Evolutionary conservation across 176 grass and related monocot species (phyloP), one percentile per base, ranked within the genome.

Genomic region (Eleusine indica): DNA sequence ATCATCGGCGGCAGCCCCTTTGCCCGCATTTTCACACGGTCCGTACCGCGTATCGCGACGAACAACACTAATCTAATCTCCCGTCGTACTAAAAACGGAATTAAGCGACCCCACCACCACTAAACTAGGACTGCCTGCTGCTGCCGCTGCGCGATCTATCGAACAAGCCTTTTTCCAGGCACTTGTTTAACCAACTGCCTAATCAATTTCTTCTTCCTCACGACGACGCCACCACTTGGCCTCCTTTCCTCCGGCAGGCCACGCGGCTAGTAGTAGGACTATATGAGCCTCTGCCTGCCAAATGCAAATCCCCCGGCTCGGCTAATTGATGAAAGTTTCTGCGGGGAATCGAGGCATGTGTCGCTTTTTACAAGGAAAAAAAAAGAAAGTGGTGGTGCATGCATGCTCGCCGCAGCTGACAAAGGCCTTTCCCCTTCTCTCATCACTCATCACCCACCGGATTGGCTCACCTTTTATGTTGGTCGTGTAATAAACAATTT

Each of bases 231-330:
- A 18, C 18, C 52, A 15, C 25, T n/a, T 52, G 77, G 62, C 77
- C 62, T 49, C 77, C 77, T 67, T 67, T 51, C 29, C 44, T 68
- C 43, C 63, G 62, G 77, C 77, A 68, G 17, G 58, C 58, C 58
- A 61, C 22, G 74, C 38, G 75, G 71, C 52, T 18, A 15, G 42
- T 44, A 6, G 5, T 25, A 25, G 25, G 25, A 25, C 44, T 18
- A 12, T 78, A 54, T 48, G 51, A 18, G 52, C 22, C 7, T 13
- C 18, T 70, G 22, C 7, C 32, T 28, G 35, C 22, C 63, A 77
- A 58, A 76, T 9, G n/a, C 49, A 14, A 13, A 39, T 29, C 66
- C 28, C 42, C 52, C 11, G 13, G 13, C 48, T 2, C 30, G 48
- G 5, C 48, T 44, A 42, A 0, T 12, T 29, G n/a, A 41, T 52